Evolutionary conservation across 1,284 basidiomycete species (phyloP).

Genomic region (Somion occarium): DNA sequence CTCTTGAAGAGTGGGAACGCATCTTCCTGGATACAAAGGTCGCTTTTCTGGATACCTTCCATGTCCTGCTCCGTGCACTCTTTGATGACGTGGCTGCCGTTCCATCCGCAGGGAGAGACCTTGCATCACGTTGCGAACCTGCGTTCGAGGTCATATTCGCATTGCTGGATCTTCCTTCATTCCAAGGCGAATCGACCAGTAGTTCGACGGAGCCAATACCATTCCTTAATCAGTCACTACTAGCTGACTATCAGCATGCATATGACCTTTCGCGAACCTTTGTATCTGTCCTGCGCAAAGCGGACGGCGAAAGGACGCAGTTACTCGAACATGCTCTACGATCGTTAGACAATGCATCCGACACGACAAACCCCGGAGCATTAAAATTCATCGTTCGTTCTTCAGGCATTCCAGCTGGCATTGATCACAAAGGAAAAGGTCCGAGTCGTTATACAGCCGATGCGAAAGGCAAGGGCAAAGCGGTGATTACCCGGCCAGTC

Average conservation of each 20-base stretch:
- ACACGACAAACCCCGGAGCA: conserved; percentile 42
- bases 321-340: conserved; percentile 47
- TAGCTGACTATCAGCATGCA: conserved; percentile 66
- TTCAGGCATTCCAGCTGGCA: conserved; percentile 46
- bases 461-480: conserved; percentile 35
- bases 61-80: conserved; percentile 47
- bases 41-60: conserved; percentile 63
- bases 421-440: conserved; percentile 34
- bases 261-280: conserved; percentile 54
- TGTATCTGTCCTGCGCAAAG: conserved; percentile 37
- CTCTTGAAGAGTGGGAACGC: conserved; percentile 59
- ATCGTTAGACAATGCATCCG: conserved; percentile 26
- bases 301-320: conserved; percentile 54
- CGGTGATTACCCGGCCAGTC: conserved; percentile 10
- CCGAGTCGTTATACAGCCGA: conserved; percentile 10
- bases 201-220: conserved; percentile 33
- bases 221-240: conserved; percentile 59
- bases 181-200: conserved; percentile 4
- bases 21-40: conserved; percentile 70
- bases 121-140: conserved; percentile 44
- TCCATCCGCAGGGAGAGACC: conserved; percentile 32
- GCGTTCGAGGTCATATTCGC: conserved; percentile 55
- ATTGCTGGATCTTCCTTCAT: conserved; percentile 43
- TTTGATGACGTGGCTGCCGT: conserved; percentile 40
- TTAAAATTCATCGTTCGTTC: conserved; percentile 58